Conservation (phyloP, 495 filamentous ascomycete genomes). For the Trichoderma reesei region DNA sequence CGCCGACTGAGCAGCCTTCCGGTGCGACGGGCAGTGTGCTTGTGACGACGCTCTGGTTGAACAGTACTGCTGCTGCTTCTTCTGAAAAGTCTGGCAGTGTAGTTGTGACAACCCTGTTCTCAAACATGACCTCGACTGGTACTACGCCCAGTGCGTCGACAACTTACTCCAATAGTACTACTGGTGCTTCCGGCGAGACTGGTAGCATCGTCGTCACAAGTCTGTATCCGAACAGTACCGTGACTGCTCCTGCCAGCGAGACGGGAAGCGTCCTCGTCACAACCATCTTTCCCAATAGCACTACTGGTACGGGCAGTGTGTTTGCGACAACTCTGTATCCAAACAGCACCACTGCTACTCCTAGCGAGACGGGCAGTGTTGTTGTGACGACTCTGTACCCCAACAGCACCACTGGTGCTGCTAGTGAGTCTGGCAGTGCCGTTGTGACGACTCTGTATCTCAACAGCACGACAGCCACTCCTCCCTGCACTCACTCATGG, state of each 20-base stretch:
- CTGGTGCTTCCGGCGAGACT: too few relatives aligned
- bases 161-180: too few relatives aligned
- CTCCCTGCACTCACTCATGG: constrained; percentile 2
- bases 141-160: too few relatives aligned
- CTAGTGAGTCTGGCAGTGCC: background rate
- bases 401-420: too few relatives aligned
- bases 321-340: background rate
- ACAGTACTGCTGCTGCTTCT: background rate
- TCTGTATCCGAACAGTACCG: too few relatives aligned
- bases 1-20: background rate
- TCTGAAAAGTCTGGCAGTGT: background rate
- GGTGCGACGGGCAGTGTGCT: background rate
- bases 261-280: too few relatives aligned
- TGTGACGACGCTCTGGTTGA: background rate
- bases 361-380: background rate
- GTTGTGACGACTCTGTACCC: background rate
- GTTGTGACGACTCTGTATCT: background rate
- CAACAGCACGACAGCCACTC: constrained; percentile 1
- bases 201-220: too few relatives aligned
- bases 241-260: too few relatives aligned
- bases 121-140: too few relatives aligned
- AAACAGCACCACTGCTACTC: background rate
- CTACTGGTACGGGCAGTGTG: background rate
- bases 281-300: too few relatives aligned
- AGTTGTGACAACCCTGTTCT: too few relatives aligned